Base-by-base conservation (phyloP, 805 yeast genomes). In the Cyberlindnera meyerae region DNA sequence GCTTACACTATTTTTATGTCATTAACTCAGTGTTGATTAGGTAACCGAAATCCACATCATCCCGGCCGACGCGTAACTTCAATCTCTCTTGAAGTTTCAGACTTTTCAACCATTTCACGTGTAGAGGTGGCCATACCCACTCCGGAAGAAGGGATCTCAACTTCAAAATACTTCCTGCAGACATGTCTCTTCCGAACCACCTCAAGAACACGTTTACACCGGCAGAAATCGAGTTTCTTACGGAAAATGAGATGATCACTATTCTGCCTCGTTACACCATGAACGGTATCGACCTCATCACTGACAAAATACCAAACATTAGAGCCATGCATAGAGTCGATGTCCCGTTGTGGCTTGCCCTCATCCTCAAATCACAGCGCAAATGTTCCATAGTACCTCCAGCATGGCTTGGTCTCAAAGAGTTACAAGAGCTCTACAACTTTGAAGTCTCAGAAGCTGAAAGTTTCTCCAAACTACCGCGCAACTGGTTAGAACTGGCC, bases 331-430 rank as follows among this genome's bases (percentile, higher is more conserved):
- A 81, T 42, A 69, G 89, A 35, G 73, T 71, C 14, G 66, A 73
- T 31, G 77, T 93, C 0, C 95, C 96, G 0, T 45, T 90, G 2
- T 93, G 97, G 97, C 65, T 85, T 15, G 97, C 97, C 0, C 55
- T 89, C 7, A 63, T 89, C 15, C 64, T 93, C 33, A 87, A 86
- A 52, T 77, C 80, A 31, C 97, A 93, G 57, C 81, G 79, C 31
- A 81, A 88, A 51, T 87, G 97, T 60, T 82, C 79, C 44, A 77
- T 93, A 3, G 78, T 86, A 8, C 81, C 88, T 11, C 98, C 98
- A 0, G 70, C 65, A 1, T 93, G 98, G 98, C 67, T 93, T 8
- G 72, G 70, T 8, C 59, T 73, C 31, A 64, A 65, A 14, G 66
- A 65, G 33, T 58, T 90, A 39, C 72, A 73, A 36, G 68, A 65